phyloP scores from a whole-genome alignment of 2,329 filamentous ascomycete species.

The Metarhizium guizhouense region DNA sequence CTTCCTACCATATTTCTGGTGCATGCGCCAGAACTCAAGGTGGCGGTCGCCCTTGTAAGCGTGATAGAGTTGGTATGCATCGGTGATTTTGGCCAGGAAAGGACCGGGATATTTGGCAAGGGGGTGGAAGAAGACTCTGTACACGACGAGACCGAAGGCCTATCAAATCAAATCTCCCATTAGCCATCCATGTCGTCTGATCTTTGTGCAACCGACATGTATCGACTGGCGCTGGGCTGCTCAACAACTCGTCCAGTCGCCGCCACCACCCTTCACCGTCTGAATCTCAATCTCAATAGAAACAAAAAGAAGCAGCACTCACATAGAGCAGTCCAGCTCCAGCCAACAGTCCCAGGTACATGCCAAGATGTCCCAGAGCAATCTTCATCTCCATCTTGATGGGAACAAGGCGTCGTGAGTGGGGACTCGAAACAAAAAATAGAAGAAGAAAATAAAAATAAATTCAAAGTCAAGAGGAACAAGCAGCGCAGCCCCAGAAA shows the following conservation, averaged over 20 bases:
- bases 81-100: slow-evolving; percentile 52
- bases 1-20: slow-evolving; percentile 57
- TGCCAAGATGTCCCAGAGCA: slow-evolving; percentile 25
- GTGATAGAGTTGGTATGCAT: slow-evolving; percentile 60
- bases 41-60: slow-evolving; percentile 68
- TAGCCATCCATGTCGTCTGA: neutral
- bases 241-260: neutral
- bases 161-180: slow-evolving; percentile 11
- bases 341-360: slow-evolving; percentile 30
- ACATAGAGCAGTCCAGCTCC: slow-evolving; percentile 31
- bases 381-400: slow-evolving; percentile 16
- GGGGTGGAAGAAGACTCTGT: slow-evolving; percentile 55
- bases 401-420: neutral
- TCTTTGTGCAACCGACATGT: neutral
- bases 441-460: neutral
- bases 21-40: slow-evolving; percentile 61
- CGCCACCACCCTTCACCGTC: neutral
- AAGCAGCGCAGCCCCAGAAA: neutral
- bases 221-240: no score
- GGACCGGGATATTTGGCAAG: slow-evolving; percentile 58
- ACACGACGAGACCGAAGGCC: slow-evolving; percentile 36
- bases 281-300: neutral
- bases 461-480: neutral
- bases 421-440: neutral
- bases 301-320: slow-evolving; percentile 14